phyloP scores from a whole-genome alignment of 2,329 filamentous ascomycete species.

The Epicoccum sorghinum region DNA sequence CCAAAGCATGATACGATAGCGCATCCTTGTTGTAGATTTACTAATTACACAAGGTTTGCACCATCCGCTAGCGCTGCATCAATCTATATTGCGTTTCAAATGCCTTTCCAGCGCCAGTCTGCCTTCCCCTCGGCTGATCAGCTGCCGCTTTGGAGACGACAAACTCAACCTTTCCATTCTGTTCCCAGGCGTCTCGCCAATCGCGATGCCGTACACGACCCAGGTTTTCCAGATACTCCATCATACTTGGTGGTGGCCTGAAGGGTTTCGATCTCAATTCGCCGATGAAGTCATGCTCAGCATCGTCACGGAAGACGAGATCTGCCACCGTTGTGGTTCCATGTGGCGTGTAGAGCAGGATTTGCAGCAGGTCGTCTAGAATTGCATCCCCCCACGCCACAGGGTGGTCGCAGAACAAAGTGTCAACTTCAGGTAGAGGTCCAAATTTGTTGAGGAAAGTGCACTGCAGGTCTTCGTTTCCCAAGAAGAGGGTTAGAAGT shows the following conservation, averaged over 20 bases:
- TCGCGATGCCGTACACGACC: not conserved
- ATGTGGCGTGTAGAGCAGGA: not conserved
- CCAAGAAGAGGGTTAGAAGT: not conserved
- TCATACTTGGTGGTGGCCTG: not conserved
- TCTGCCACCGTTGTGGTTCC: constrained; percentile 2
- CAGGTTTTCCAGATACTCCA: not conserved
- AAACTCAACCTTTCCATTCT: constrained; percentile 2
- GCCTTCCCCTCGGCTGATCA: not conserved
- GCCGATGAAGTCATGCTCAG: not conserved
- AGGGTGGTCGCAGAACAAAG: not conserved
- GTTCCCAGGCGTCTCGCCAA: not conserved
- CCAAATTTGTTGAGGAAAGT: constrained; percentile 11
- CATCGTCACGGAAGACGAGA: constrained; percentile 1
- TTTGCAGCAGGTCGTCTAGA: not conserved
- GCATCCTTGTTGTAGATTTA: too few species aligned
- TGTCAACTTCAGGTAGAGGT: constrained; percentile 1
- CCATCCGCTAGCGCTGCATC: not conserved
- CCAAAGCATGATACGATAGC: too few species aligned
- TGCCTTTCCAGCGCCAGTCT: not conserved
- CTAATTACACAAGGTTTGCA: too few species aligned
- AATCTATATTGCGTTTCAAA: constrained; percentile 3
- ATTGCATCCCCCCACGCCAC: constrained; percentile 7
- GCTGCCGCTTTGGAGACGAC: not conserved
- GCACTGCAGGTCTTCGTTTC: constrained; percentile 5
- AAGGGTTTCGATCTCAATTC: not conserved